A percentile compares a stretch with the other conserved stretches of the same genome.
Conservation (phyloP, 306 rosid species). For the Begonia peltatifolia region DNA sequence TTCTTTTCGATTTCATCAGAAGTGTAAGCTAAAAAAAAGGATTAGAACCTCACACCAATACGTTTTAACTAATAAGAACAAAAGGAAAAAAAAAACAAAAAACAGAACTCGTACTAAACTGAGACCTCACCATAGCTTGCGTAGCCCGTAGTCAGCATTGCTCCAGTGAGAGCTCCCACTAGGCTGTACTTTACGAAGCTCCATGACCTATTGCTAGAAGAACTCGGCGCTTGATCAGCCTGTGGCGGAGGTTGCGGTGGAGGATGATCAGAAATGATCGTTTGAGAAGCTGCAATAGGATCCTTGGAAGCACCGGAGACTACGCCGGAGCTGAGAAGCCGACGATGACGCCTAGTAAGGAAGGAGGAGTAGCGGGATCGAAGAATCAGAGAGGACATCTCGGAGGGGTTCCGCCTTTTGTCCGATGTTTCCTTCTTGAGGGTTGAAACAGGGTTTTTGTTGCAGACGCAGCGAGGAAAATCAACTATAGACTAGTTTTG, state of each 20-base stretch:
- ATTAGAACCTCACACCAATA: not conserved
- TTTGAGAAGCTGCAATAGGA: slow-evolving; percentile 21
- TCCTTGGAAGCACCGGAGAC: slow-evolving; percentile 29
- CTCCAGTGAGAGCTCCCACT: slow-evolving; percentile 29
- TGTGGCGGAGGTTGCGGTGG: slow-evolving; percentile 14
- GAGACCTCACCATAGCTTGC: slow-evolving; percentile 27
- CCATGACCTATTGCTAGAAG: slow-evolving; percentile 15
- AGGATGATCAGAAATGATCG: slow-evolving; percentile 17
- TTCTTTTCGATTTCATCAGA: slow-evolving; percentile 49
- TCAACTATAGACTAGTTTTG: not conserved
- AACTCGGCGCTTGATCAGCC: not conserved
- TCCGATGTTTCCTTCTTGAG: slow-evolving; percentile 3
- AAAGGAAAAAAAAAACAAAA: slow-evolving; percentile 2
- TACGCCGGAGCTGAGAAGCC: slow-evolving; percentile 28
- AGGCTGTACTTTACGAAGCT: slow-evolving; percentile 27
- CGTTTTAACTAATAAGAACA: not conserved
- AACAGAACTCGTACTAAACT: not conserved
- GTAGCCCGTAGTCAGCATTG: slow-evolving; percentile 23
- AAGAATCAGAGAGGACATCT: slow-evolving; percentile 19
- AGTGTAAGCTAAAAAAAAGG: slow-evolving; percentile 40
- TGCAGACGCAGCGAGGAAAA: not conserved
- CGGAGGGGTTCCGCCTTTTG: not conserved
- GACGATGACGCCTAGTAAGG: slow-evolving; percentile 17
- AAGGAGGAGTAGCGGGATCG: slow-evolving; percentile 20
- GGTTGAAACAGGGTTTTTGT: slow-evolving; percentile 28